Evolutionary conservation across 495 filamentous ascomycete species (phyloP).

Genomic region (Penicillium coffeae): DNA sequence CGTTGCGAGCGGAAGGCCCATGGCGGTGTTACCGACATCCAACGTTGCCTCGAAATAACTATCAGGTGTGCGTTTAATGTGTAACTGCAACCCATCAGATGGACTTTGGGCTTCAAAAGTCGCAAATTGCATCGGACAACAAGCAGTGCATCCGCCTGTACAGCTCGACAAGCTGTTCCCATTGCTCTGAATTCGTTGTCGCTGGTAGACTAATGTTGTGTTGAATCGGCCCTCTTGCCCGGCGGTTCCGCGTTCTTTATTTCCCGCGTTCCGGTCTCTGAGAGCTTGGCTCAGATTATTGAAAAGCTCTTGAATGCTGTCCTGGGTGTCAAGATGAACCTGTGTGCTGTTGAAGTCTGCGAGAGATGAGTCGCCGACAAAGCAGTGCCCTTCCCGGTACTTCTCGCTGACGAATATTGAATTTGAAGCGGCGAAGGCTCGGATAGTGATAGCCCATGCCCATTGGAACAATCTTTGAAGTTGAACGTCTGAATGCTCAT

Average conservation of each 20-base stretch:
- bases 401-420: conserved; percentile 14
- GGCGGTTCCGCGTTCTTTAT: background rate
- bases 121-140: conserved; percentile 2
- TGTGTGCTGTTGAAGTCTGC: background rate
- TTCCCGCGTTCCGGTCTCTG: background rate
- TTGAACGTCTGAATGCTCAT: conserved; percentile 13
- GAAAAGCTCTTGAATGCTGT: conserved; percentile 7
- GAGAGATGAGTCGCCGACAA: conserved; percentile 5
- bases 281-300: background rate
- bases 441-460: conserved; percentile 10
- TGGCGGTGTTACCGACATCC: background rate
- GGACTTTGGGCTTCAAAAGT: background rate
- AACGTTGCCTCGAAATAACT: conserved; percentile 9
- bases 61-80: conserved; percentile 5
- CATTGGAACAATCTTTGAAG: conserved; percentile 16
- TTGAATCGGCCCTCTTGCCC: background rate
- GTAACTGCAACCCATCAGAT: conserved; percentile 3
- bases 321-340: conserved; percentile 14
- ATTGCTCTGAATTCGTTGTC: background rate
- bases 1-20: conserved; percentile 7
- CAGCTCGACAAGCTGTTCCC: background rate
- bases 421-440: conserved; percentile 10
- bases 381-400: conserved; percentile 9
- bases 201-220: conserved; percentile 8
- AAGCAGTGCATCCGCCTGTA: conserved; percentile 1